Percentiles rank a stretch among this genome's conserved stretches.
Conservation (phyloP, 1,284 basidiomycete genomes). For the Ganoderma lucidum region DNA sequence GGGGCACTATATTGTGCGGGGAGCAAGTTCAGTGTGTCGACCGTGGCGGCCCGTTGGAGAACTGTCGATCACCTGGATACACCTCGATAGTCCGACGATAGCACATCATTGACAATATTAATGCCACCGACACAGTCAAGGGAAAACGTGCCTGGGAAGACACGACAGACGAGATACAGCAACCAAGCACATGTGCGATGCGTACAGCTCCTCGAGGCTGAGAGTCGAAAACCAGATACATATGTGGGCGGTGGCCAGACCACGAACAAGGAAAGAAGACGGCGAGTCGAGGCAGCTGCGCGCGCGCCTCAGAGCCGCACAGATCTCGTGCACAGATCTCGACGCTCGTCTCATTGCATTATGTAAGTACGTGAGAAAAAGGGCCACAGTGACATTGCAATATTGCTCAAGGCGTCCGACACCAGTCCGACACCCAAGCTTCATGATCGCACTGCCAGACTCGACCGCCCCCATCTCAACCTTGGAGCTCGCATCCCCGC, state of each 20-base stretch:
- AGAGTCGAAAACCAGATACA: slow-evolving; percentile 16
- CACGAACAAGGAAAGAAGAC: slow-evolving; percentile 15
- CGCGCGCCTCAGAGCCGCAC: slow-evolving; percentile 6
- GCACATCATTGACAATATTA: slow-evolving; percentile 6
- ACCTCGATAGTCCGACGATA: slow-evolving; percentile 14
- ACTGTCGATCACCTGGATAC: slow-evolving; percentile 28
- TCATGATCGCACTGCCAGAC: not conserved
- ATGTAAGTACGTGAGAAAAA: slow-evolving; percentile 31
- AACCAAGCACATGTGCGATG: slow-evolving; percentile 13
- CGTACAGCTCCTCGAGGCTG: slow-evolving; percentile 22
- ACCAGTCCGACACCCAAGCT: not conserved
- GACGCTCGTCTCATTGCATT: slow-evolving; percentile 19
- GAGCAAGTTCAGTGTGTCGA: not conserved
- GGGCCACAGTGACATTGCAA: slow-evolving; percentile 17
- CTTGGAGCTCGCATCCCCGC: not conserved
- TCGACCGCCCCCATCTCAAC: not conserved
- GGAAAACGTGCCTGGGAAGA: slow-evolving; percentile 12
- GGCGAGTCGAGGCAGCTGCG: slow-evolving; percentile 15
- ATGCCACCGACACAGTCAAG: slow-evolving; percentile 22
- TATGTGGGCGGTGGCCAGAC: not conserved
- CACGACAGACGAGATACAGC: slow-evolving; percentile 21
- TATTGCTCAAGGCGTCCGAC: not conserved
- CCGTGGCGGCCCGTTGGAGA: slow-evolving; percentile 4
- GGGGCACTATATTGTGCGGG: slow-evolving; percentile 3
- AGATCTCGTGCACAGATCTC: slow-evolving; percentile 23